Base-by-base conservation (phyloP, 2,329 filamentous ascomycete species). In the Fusarium algeriense region DNA sequence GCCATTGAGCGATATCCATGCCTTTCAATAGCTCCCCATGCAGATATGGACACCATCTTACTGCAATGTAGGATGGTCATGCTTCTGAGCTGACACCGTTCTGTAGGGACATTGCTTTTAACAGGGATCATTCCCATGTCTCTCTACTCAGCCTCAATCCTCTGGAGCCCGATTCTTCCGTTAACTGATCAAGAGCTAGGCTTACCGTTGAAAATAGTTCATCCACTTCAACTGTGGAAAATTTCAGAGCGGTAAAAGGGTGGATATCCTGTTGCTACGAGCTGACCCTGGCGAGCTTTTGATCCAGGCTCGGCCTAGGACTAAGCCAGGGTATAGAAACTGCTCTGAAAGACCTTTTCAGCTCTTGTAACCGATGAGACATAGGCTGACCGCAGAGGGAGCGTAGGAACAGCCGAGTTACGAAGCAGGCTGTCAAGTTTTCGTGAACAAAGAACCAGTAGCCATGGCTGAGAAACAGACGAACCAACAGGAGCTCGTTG, bases 61-160 rank as follows among this genome's bases (percentile, higher is more conserved):
- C 34, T 58, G 59, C 56, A 35, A 43, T 56, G 60, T 57, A 67
- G 61, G 58, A 50, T 50, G 44, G 61, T 61, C 58, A 59, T 56
- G 45, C 52, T 57, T 54, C 46, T 45, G 59, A 53, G 53, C 67
- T 69, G 70, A 50, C 48, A 40, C 37, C 35, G 46, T 48, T 57
- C 38, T 50, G 35, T 41, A 57, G 43, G 56, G 67, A 49, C 34
- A 58, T 57, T 43, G 12, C 17, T 38, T 45, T 30, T 34, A 37
- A 62, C 50, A 48, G 28, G 69, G 65, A 52, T 65, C 32, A 58
- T 41, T 53, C 19, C 46, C 45, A 50, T 54, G 48, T 46, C 30
- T 56, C 63, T 56, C 63, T 61, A 26, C 69, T 73, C 60, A 73
- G 69, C 69, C 69, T 67, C 69, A 63, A 56, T 40, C 48, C 44